Conservation (phyloP, 2,329 filamentous ascomycete species). For the Byssothecium circinans region DNA sequence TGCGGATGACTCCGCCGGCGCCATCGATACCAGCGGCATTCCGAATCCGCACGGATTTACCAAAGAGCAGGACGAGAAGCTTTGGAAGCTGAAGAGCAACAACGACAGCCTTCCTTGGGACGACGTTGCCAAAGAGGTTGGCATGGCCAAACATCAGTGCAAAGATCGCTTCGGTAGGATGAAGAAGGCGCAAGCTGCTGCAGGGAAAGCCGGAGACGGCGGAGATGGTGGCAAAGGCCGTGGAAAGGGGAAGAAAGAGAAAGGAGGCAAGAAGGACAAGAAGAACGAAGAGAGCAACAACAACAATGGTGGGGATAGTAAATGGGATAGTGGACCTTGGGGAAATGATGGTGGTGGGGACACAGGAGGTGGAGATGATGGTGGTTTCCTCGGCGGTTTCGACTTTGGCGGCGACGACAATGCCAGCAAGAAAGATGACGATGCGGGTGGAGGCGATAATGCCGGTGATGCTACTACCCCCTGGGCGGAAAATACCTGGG, state of each 20-base stretch:
- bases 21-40: no score
- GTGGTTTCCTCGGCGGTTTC: background rate
- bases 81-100: conserved; percentile 41
- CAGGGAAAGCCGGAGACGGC: conserved; percentile 10
- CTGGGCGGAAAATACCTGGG: no score
- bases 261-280: conserved; percentile 10
- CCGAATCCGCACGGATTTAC: conserved; percentile 29
- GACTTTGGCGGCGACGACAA: conserved; percentile 1
- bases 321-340: no score
- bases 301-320: background rate
- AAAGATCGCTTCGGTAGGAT: conserved; percentile 40
- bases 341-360: no score
- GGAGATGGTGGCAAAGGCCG: conserved; percentile 23
- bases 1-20: background rate
- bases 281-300: background rate
- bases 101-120: conserved; percentile 29
- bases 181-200: conserved; percentile 18
- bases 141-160: conserved; percentile 21
- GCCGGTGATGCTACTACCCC: no score
- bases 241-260: conserved; percentile 13
- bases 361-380: no score
- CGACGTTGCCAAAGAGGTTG: conserved; percentile 32
- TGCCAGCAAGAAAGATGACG: conserved; percentile 3
- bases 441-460: background rate
- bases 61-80: conserved; percentile 44